These are phyloP conservation scores for Microcyclosporella mali DNA, from an alignment of 2,329 filamentous ascomycete genomes.

Conservation along the genomic window DNA sequence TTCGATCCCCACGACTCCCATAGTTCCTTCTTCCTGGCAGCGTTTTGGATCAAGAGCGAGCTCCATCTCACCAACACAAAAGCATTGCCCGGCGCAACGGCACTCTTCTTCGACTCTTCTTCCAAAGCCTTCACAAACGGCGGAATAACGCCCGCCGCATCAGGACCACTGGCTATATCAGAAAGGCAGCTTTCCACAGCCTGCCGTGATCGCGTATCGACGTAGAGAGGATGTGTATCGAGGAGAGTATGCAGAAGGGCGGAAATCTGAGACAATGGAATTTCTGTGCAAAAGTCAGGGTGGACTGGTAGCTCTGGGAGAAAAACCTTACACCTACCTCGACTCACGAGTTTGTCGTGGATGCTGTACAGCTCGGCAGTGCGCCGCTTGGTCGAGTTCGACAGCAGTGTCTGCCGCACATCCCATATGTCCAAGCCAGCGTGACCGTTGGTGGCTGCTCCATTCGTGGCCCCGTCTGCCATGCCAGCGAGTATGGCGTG, in stretches of 20 bases:
- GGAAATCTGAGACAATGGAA: constrained; percentile 20
- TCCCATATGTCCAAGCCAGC: constrained; percentile 18
- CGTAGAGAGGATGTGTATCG: constrained; percentile 78
- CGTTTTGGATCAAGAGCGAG: constrained; percentile 67
- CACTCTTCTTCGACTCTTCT: constrained; percentile 67
- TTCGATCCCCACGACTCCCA: constrained; percentile 62
- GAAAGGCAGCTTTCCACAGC: constrained; percentile 76
- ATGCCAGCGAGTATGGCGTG: constrained; percentile 6
- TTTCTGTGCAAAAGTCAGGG: constrained; percentile 15
- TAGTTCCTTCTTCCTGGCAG: constrained; percentile 52
- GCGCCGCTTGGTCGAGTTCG: constrained; percentile 45
- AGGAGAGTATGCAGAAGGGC: constrained; percentile 63
- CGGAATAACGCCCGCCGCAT: constrained; percentile 53
- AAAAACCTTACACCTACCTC: constrained; percentile 33
- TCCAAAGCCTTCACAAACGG: constrained; percentile 62
- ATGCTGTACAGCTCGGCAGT: constrained; percentile 40
- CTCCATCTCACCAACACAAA: constrained; percentile 92
- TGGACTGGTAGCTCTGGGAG: not conserved
- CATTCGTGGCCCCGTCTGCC: constrained; percentile 21
- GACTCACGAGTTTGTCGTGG: constrained; percentile 38
- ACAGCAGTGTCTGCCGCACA: constrained; percentile 36
- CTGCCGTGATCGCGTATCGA: constrained; percentile 75
- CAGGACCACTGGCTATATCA: constrained; percentile 55
- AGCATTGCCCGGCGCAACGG: constrained; percentile 70
- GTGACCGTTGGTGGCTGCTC: constrained; percentile 15